These are phyloP conservation scores for Acanthamoeba sp. DNA, from an alignment of 208 protist genomes.

Conservation along the genomic window DNA sequence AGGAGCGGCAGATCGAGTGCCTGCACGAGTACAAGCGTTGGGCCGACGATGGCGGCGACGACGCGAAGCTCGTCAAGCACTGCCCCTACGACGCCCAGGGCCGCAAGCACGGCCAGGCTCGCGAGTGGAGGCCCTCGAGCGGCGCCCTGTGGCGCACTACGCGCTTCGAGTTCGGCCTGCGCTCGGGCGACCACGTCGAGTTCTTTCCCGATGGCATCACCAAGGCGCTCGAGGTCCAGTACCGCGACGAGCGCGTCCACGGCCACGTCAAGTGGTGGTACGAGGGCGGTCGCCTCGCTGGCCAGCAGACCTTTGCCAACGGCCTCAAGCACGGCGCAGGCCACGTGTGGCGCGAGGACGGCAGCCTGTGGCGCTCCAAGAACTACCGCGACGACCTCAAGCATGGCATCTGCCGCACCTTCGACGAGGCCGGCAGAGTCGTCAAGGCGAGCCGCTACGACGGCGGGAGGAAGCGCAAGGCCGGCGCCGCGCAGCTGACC, in stretches of 20 bases:
- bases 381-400: conserved; percentile 45
- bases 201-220: not conserved
- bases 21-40: conserved; percentile 30
- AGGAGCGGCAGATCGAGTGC: conserved; percentile 62
- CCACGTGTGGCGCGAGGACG: conserved; percentile 39
- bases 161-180: conserved; percentile 51
- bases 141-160: conserved; percentile 42
- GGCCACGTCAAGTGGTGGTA: conserved; percentile 56
- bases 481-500: conserved; percentile 31
- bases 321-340: conserved; percentile 38
- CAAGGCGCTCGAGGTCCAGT: conserved; percentile 17
- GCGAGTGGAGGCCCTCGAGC: not conserved
- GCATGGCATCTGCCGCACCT: conserved; percentile 53
- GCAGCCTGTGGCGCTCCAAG: conserved; percentile 51
- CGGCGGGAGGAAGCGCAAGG: conserved; percentile 18
- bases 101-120: conserved; percentile 51
- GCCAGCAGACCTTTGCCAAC: conserved; percentile 41
- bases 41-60: not conserved
- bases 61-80: conserved; percentile 27
- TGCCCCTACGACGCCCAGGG: conserved; percentile 52
- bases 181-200: conserved; percentile 45
- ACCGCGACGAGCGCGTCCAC: conserved; percentile 25
- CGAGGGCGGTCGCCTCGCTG: conserved; percentile 42
- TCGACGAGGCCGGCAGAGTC: conserved; percentile 7
- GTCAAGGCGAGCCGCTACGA: conserved; percentile 47